A percentile compares a stretch with the other conserved stretches of the same genome.
Conservation (phyloP, 805 yeast genomes). For the Candida lessepsii region DNA sequence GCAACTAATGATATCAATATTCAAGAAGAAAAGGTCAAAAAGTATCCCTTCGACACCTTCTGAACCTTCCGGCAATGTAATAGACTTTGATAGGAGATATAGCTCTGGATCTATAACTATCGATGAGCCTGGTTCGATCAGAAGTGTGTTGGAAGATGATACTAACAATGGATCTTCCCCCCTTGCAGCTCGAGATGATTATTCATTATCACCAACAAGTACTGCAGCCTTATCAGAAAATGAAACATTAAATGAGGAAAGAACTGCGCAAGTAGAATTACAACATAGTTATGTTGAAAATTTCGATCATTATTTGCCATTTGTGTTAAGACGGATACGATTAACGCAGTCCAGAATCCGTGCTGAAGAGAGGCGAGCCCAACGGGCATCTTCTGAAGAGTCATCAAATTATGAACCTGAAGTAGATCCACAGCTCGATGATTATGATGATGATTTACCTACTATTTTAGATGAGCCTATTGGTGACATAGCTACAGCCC, state of each 20-base stretch:
- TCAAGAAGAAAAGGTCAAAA: slow-evolving; percentile 1
- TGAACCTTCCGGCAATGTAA: neutral
- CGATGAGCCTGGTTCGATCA: neutral
- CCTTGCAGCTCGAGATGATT: slow-evolving; percentile 7
- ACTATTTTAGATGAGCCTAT: slow-evolving; percentile 21
- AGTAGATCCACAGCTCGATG: neutral
- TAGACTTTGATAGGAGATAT: neutral
- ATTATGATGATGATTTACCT: slow-evolving; percentile 20
- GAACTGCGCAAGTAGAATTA: slow-evolving; percentile 27
- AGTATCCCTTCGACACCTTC: neutral
- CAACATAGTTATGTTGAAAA: slow-evolving; percentile 38
- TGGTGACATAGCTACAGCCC: slow-evolving; percentile 8
- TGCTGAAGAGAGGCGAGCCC: neutral
- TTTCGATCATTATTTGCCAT: slow-evolving; percentile 38
- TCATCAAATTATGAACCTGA: no score
- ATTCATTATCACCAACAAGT: slow-evolving; percentile 11
- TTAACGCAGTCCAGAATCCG: slow-evolving; percentile 10
- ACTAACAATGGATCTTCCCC: neutral
- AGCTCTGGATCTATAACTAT: neutral
- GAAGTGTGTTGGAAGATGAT: neutral
- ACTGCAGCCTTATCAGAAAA: slow-evolving; percentile 30
- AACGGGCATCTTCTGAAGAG: neutral
- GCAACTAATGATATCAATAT: slow-evolving; percentile 3
- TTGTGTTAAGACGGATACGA: slow-evolving; percentile 31
- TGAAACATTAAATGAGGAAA: slow-evolving; percentile 30